phyloP scores from a whole-genome alignment of 2,329 filamentous ascomycete genomes.

The Botryotinia convoluta region DNA sequence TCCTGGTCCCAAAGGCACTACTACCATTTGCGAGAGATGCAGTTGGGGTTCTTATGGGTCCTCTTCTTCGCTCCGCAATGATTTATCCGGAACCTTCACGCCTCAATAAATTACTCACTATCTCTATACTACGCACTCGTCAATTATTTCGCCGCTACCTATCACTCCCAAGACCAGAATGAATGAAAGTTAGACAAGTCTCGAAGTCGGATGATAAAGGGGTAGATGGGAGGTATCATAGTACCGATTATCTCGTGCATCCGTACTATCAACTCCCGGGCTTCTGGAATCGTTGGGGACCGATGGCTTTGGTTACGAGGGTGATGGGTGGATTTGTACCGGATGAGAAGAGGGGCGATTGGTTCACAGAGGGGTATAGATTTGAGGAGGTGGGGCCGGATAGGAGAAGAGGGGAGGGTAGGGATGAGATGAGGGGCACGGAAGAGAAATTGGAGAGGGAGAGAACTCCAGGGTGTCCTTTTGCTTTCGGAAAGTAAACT shows the following conservation, averaged over 20 bases:
- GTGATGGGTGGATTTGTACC: constrained; percentile 47
- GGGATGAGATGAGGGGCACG: constrained; percentile 46
- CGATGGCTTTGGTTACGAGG: constrained; percentile 49
- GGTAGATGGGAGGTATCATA: constrained; percentile 50
- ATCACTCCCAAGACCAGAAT: constrained; percentile 51
- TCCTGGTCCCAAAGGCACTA: constrained; percentile 48
- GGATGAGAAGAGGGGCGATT: constrained; percentile 43
- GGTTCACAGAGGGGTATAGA: constrained; percentile 46
- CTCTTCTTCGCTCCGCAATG: constrained; percentile 63
- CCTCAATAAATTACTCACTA: constrained; percentile 42
- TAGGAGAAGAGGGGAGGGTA: constrained; percentile 50
- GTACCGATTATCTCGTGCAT: constrained; percentile 54
- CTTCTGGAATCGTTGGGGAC: constrained; percentile 62
- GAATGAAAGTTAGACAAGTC: constrained; percentile 42
- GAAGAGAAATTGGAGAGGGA: constrained; percentile 40
- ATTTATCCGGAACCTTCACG: constrained; percentile 48
- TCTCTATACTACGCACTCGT: constrained; percentile 50
- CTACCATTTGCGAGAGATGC: constrained; percentile 49
- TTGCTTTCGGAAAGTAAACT: constrained; percentile 27
- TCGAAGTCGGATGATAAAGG: constrained; percentile 48
- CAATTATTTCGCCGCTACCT: constrained; percentile 57
- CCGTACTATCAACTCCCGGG: constrained; percentile 64
- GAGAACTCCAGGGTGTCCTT: constrained; percentile 50
- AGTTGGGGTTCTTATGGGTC: constrained; percentile 60
- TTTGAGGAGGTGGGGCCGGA: constrained; percentile 59